These are phyloP conservation scores for Phytophthora sp. DNA, from an alignment of 352 stramenopile species.

Conservation along the genomic window DNA sequence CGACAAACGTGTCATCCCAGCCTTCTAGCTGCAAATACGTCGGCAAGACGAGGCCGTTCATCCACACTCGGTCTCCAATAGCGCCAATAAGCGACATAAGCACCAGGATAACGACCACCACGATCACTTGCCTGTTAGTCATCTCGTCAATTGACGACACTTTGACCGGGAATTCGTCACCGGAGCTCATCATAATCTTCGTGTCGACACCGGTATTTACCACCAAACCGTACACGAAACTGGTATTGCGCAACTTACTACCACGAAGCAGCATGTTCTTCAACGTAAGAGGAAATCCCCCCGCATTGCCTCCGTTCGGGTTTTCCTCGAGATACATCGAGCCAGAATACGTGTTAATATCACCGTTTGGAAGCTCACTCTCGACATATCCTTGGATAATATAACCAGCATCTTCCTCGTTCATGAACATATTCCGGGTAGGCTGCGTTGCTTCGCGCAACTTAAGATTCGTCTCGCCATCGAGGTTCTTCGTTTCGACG, in stretches of 20 bases:
- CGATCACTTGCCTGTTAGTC: slow-evolving; percentile 86
- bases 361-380: slow-evolving; percentile 80
- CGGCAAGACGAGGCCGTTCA: slow-evolving; percentile 46
- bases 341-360: slow-evolving; percentile 84
- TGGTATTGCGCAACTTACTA: slow-evolving; percentile 91
- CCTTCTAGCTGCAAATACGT: slow-evolving; percentile 45
- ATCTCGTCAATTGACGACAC: slow-evolving; percentile 87
- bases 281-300: slow-evolving; percentile 64
- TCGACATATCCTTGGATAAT: slow-evolving; percentile 75
- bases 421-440: slow-evolving; percentile 71
- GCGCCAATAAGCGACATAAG: slow-evolving; percentile 77
- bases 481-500: slow-evolving; percentile 90
- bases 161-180: slow-evolving; percentile 83
- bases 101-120: slow-evolving; percentile 75
- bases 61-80: slow-evolving; percentile 63
- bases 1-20: slow-evolving; percentile 50
- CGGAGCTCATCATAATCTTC: slow-evolving; percentile 93
- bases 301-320: slow-evolving; percentile 39
- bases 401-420: slow-evolving; percentile 70
- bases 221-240: slow-evolving; percentile 89
- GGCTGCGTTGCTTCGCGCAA: slow-evolving; percentile 68
- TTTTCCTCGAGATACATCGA: slow-evolving; percentile 71
- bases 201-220: slow-evolving; percentile 93
- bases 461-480: slow-evolving; percentile 90
- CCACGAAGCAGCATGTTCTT: slow-evolving; percentile 93